Percentiles rank a stretch among this genome's conserved stretches.
Evolutionary conservation across 495 filamentous ascomycete genomes (phyloP).

Genomic region (Ascobolus immersus): DNA sequence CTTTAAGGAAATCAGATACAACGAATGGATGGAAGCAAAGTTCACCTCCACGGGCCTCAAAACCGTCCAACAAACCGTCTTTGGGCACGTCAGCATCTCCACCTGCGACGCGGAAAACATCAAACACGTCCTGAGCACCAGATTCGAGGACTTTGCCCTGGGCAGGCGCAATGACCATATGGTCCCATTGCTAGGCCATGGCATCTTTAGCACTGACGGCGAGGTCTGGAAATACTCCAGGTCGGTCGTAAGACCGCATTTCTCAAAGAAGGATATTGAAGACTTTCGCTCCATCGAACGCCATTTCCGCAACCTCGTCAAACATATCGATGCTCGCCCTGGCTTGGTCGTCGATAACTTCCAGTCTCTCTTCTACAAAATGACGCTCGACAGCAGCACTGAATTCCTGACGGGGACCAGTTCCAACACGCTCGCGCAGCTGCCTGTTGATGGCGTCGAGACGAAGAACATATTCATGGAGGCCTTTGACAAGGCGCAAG

Average conservation of each 20-base stretch:
- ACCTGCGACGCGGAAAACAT: conserved; percentile 6
- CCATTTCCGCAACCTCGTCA: conserved; percentile 21
- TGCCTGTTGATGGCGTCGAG: conserved; percentile 1
- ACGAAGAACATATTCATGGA: conserved; percentile 7
- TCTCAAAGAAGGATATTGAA: conserved; percentile 14
- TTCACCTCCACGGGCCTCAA: no score
- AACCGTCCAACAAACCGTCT: no score
- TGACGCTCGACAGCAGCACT: conserved; percentile 33
- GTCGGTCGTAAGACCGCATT: conserved; percentile 20
- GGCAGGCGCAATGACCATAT: conserved; percentile 5
- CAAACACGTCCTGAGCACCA: conserved; percentile 5
- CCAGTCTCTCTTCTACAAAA: conserved; percentile 27
- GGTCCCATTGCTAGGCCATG: conserved; percentile 16
- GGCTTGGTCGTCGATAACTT: conserved; percentile 26
- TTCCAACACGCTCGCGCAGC: conserved; percentile 18
- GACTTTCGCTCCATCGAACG: conserved; percentile 18
- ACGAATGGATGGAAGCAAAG: no score
- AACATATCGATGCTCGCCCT: conserved; percentile 10
- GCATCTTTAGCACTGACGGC: conserved; percentile 21
- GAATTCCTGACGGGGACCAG: conserved; percentile 36
- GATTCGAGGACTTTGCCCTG: conserved; percentile 6
- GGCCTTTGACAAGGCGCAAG: conserved; percentile 13
- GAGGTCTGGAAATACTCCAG: conserved; percentile 20
- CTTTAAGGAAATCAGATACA: no score
- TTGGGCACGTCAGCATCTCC: no score